These are phyloP conservation scores for Logfia minima DNA, from an alignment of 129 eudicot genomes.

Conservation along the genomic window DNA sequence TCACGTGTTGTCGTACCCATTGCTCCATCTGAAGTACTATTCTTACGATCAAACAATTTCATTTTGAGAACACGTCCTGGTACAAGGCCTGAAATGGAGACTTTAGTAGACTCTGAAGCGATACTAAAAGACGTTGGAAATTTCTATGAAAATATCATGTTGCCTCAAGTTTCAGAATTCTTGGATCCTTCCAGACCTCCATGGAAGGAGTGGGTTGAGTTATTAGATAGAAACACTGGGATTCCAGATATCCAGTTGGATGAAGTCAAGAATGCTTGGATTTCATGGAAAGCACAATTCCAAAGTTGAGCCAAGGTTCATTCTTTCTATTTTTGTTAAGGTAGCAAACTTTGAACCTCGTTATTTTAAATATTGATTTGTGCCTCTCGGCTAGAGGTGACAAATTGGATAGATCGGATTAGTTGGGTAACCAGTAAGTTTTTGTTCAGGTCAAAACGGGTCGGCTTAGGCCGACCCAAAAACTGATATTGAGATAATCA, in stretches of 20 bases:
- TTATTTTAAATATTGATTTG: not conserved
- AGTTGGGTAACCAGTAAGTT: not conserved
- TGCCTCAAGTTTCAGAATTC: slow-evolving; percentile 76
- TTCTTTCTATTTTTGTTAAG: slow-evolving; percentile 8
- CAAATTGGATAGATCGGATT: not conserved
- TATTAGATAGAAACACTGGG: slow-evolving; percentile 65
- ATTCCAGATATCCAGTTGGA: slow-evolving; percentile 74
- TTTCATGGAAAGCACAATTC: slow-evolving; percentile 54
- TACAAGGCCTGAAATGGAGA: slow-evolving; percentile 72
- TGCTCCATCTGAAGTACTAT: slow-evolving; percentile 87
- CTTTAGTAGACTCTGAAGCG: slow-evolving; percentile 69
- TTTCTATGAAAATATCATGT: slow-evolving; percentile 52
- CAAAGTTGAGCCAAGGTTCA: slow-evolving; percentile 30
- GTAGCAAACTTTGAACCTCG: slow-evolving; percentile 2
- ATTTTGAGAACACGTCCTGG: slow-evolving; percentile 53
- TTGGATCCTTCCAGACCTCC: slow-evolving; percentile 68
- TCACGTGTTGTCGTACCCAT: slow-evolving; percentile 75
- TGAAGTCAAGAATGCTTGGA: slow-evolving; percentile 73
- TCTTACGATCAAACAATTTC: slow-evolving; percentile 73
- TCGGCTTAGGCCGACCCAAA: not conserved
- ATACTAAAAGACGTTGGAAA: slow-evolving; percentile 61
- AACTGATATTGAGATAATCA: not conserved
- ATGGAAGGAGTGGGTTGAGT: slow-evolving; percentile 79
- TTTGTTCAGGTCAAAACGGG: not conserved
- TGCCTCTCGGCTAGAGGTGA: not conserved